Conservation (phyloP, 768 basidiomycete species). For the Boletus reticulatus region DNA sequence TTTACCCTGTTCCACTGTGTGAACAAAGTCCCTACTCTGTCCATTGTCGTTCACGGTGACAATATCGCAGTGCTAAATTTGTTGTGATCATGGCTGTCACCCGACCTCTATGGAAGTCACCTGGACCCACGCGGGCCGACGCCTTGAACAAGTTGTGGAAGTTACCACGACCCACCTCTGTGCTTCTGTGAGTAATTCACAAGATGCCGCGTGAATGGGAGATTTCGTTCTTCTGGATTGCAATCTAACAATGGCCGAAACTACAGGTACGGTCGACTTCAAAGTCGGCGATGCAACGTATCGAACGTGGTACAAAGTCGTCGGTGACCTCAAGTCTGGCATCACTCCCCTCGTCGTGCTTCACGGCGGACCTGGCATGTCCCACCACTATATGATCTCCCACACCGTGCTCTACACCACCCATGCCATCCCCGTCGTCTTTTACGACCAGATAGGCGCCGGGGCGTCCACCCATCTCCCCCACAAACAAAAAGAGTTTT, state of each 20-base stretch:
- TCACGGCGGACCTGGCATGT: conserved; percentile 42
- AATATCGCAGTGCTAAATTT: too few species aligned
- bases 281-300: conserved; percentile 20
- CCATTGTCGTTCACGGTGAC: too few species aligned
- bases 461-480: conserved; percentile 43
- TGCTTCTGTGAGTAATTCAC: background rate
- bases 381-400: conserved; percentile 35
- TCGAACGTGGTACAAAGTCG: conserved; percentile 42
- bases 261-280: conserved; percentile 16
- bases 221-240: background rate
- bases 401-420: conserved; percentile 29
- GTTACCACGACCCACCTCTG: background rate
- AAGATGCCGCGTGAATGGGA: background rate
- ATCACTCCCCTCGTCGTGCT: conserved; percentile 32
- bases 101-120: too few species aligned
- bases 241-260: conserved; percentile 9
- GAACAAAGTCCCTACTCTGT: too few species aligned
- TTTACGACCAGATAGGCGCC: conserved; percentile 50
- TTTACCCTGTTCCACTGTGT: too few species aligned
- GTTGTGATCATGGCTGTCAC: too few species aligned
- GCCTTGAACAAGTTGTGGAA: too few species aligned
- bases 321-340: conserved; percentile 35
- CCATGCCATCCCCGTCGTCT: conserved; percentile 37
- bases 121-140: too few species aligned
- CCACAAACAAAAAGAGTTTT: conserved; percentile 36